Evolutionary conservation across 1,139 yeast species (phyloP).

Genomic region (Suhomyces choctaworum): DNA sequence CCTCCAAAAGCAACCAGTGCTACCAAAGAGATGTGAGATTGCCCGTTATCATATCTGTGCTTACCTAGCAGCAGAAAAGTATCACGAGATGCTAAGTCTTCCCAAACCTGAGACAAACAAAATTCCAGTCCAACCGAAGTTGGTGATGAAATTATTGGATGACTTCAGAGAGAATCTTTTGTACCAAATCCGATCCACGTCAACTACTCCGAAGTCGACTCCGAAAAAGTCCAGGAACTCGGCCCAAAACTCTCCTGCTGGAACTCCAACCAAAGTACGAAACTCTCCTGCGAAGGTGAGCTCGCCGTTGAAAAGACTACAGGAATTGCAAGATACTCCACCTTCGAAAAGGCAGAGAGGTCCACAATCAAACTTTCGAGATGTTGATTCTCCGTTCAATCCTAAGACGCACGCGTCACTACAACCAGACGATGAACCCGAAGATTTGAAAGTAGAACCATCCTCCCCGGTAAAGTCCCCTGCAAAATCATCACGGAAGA

Average conservation of each 20-base stretch:
- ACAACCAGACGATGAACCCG: conserved; percentile 3
- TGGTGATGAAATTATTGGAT: conserved; percentile 39
- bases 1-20: conserved; percentile 47
- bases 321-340: conserved; percentile 21
- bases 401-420: conserved; percentile 19
- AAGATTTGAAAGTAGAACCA: background rate
- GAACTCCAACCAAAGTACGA: conserved; percentile 8
- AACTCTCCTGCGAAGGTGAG: conserved; percentile 21
- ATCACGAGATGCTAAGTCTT: conserved; percentile 40
- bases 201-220: conserved; percentile 31
- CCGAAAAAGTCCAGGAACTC: conserved; percentile 11
- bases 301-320: conserved; percentile 34
- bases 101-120: conserved; percentile 49
- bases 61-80: conserved; percentile 55
- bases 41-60: conserved; percentile 71
- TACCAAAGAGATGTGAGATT: conserved; percentile 53
- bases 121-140: conserved; percentile 60
- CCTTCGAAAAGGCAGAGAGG: conserved; percentile 4
- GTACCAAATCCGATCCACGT: conserved; percentile 30
- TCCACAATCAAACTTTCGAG: conserved; percentile 14
- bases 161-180: conserved; percentile 44
- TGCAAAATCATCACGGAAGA: conserved; percentile 5
- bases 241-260: conserved; percentile 12
- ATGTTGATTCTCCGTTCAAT: conserved; percentile 36
- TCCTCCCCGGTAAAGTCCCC: conserved; percentile 2